A percentile compares a stretch with the other conserved stretches of the same genome.
Conservation (phyloP, 768 basidiomycete genomes). For the button mushroom (Agaricus bisporus) region DNA sequence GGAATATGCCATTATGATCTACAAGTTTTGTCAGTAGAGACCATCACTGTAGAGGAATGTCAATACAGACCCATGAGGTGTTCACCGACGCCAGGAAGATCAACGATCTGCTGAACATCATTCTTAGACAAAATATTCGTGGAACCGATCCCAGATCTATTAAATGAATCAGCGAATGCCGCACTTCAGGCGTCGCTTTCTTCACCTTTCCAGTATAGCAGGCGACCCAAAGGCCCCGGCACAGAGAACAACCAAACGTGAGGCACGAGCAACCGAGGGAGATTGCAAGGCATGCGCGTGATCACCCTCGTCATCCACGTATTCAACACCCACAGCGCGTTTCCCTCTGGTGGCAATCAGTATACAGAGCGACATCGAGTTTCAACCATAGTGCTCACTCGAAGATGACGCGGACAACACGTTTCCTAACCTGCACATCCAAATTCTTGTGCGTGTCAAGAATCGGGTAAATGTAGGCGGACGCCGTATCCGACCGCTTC, state of each 20-base stretch:
- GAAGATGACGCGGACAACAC: conserved; percentile 44
- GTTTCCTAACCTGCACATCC: conserved; percentile 29
- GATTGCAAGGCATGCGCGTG: conserved; percentile 17
- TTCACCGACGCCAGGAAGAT: conserved; percentile 75
- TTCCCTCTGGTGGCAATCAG: conserved; percentile 21
- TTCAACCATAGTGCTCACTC: conserved; percentile 25
- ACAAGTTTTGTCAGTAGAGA: background rate
- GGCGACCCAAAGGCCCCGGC: conserved; percentile 51
- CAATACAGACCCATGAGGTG: conserved; percentile 44
- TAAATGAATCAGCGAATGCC: background rate
- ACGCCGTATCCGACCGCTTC: conserved; percentile 49
- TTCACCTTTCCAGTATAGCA: conserved; percentile 43
- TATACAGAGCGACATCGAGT: background rate
- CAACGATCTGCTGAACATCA: conserved; percentile 43
- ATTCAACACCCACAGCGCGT: conserved; percentile 48
- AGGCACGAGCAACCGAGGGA: conserved; percentile 26
- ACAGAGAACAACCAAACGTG: conserved; percentile 42
- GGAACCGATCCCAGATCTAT: conserved; percentile 50
- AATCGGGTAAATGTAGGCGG: conserved; percentile 46
- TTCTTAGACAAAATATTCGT: conserved; percentile 36
- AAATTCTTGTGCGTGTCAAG: conserved; percentile 33
- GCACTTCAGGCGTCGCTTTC: background rate
- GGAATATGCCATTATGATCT: conserved; percentile 36
- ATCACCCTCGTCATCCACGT: conserved; percentile 29
- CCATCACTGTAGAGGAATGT: background rate